A percentile compares a stretch with the other conserved stretches of the same genome.
These are phyloP conservation scores for Colletotrichum echinochloae DNA, from an alignment of 2,329 filamentous ascomycete species.

Conservation along the genomic window DNA sequence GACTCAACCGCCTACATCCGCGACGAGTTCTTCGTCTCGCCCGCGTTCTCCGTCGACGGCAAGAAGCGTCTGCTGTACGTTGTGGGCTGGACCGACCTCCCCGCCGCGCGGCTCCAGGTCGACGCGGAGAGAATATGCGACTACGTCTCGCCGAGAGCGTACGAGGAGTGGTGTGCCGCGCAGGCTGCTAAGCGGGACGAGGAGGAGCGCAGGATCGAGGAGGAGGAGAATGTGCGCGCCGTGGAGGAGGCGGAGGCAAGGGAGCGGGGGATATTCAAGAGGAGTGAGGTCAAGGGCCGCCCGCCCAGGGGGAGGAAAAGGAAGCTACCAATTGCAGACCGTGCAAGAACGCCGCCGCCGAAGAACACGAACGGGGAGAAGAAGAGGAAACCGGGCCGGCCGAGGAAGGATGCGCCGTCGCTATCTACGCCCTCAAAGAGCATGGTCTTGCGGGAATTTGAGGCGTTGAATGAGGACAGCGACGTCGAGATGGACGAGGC, in stretches of 20 bases:
- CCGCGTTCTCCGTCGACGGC: conserved; percentile 50
- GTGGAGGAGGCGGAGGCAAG: conserved; percentile 27
- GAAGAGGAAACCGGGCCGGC: conserved; percentile 41
- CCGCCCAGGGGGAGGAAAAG: background rate
- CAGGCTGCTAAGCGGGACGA: conserved; percentile 58
- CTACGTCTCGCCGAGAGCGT: conserved; percentile 67
- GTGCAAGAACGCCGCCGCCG: background rate
- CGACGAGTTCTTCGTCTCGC: conserved; percentile 62
- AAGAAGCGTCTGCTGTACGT: conserved; percentile 64
- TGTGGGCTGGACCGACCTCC: conserved; percentile 66
- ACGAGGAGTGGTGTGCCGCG: conserved; percentile 69
- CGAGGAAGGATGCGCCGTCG: conserved; percentile 47
- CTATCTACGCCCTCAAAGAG: conserved; percentile 53
- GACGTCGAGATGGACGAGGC: conserved; percentile 44
- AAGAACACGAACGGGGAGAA: conserved; percentile 43
- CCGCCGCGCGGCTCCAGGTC: conserved; percentile 60
- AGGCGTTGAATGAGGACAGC: conserved; percentile 39
- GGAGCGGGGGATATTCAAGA: conserved; percentile 2
- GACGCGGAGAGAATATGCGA: conserved; percentile 63
- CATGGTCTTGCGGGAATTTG: conserved; percentile 46
- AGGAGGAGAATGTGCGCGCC: conserved; percentile 43
- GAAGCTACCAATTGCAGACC: background rate
- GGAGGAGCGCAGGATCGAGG: conserved; percentile 48
- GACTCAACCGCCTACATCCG: conserved; percentile 70
- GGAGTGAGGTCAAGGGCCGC: background rate